Conservation (phyloP, 306 rosid genomes). For the Cicer yamashitae region DNA sequence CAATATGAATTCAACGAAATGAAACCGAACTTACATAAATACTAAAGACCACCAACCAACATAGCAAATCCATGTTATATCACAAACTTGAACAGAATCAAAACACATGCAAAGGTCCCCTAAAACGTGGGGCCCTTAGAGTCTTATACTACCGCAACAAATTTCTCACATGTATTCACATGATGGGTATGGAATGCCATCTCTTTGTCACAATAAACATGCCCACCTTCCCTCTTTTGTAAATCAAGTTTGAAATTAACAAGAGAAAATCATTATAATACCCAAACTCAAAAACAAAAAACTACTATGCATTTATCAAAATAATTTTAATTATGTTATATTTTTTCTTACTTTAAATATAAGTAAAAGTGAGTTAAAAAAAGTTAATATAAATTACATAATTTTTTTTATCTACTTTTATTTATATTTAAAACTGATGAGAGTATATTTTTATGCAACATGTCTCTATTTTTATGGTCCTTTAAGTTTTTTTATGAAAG, state of each 20-base stretch:
- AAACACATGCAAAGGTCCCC: slow-evolving; percentile 68
- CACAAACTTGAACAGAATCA: slow-evolving; percentile 64
- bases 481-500: too few relatives aligned
- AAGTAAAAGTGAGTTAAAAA: too few relatives aligned
- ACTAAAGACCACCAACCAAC: slow-evolving; percentile 63
- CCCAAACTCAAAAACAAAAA: slow-evolving; percentile 39
- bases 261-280: slow-evolving; percentile 30
- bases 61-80: slow-evolving; percentile 75
- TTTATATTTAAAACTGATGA: too few relatives aligned
- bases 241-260: slow-evolving; percentile 53
- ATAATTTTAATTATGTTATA: too few relatives aligned
- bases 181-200: slow-evolving; percentile 70
- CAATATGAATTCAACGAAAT: too few relatives aligned
- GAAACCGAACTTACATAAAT: not conserved
- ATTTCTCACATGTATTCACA: slow-evolving; percentile 79
- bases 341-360: too few relatives aligned
- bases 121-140: slow-evolving; percentile 51
- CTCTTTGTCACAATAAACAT: slow-evolving; percentile 51
- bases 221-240: slow-evolving; percentile 47
- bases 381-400: too few relatives aligned
- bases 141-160: slow-evolving; percentile 41
- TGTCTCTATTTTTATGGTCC: too few relatives aligned
- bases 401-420: too few relatives aligned
- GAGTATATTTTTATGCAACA: too few relatives aligned
- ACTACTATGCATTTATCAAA: not conserved